Percentiles rank a stretch among this genome's conserved stretches.
phyloP scores from a whole-genome alignment of 164 flowering plant species.

The Vitis vinifera region DNA sequence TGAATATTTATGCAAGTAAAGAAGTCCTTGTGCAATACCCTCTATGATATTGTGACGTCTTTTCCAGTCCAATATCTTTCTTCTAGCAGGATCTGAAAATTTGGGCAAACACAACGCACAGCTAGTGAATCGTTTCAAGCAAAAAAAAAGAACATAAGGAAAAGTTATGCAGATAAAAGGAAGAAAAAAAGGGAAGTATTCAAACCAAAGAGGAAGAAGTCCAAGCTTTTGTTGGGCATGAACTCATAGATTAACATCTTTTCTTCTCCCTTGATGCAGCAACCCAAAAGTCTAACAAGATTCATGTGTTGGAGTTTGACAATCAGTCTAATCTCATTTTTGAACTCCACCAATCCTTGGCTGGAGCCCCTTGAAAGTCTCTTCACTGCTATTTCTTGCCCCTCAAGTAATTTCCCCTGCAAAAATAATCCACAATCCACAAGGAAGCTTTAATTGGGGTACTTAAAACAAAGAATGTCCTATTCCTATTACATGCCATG shows the following conservation, averaged over 20 bases:
- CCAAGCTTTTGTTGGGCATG: background rate
- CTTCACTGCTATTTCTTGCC: background rate
- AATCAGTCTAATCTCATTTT: background rate
- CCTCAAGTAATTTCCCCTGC: background rate
- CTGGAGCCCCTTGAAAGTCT: background rate
- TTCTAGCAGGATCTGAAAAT: background rate
- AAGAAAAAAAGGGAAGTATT: background rate
- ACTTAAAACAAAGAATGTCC: too few species aligned
- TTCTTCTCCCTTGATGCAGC: background rate
- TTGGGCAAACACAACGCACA: too few species aligned
- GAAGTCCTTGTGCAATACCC: background rate
- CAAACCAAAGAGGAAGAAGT: background rate
- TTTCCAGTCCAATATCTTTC: background rate
- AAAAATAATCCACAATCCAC: background rate
- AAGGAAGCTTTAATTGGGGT: too few species aligned
- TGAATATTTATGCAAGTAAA: background rate
- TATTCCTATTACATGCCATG: too few species aligned
- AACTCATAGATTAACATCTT: conserved; percentile 2
- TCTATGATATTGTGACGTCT: background rate
- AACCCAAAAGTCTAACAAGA: background rate
- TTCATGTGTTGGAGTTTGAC: background rate
- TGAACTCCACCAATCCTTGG: background rate
- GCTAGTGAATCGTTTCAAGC: too few species aligned
- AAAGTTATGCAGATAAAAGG: background rate
- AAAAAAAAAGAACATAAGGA: background rate